These are phyloP conservation scores for Fusarium gaditjirri DNA, from an alignment of 2,329 filamentous ascomycete species.

Conservation along the genomic window DNA sequence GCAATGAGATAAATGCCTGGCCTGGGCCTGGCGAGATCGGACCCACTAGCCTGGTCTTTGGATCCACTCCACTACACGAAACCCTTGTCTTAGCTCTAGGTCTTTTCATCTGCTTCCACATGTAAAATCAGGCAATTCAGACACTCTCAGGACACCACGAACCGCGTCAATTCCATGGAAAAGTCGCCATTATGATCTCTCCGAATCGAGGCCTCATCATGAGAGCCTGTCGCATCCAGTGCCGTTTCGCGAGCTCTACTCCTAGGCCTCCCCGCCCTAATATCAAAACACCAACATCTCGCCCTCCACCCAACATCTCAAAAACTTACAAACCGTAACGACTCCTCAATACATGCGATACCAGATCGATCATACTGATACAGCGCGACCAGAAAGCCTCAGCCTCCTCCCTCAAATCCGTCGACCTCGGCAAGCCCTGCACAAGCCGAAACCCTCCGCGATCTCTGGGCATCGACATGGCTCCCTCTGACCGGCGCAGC, in stretches of 20 bases:
- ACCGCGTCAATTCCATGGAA: constrained; percentile 13
- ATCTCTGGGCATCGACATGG: constrained; percentile 54
- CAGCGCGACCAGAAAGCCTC: constrained; percentile 25
- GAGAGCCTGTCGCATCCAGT: constrained; percentile 34
- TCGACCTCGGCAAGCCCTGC: constrained; percentile 31
- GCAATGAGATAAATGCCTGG: constrained; percentile 19
- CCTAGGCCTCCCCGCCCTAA: constrained; percentile 38
- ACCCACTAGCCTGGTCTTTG: constrained; percentile 25
- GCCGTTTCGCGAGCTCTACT: constrained; percentile 47
- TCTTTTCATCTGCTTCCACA: constrained; percentile 24
- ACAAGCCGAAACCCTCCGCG: constrained; percentile 49
- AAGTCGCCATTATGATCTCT: constrained; percentile 46
- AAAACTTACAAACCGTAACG: constrained; percentile 49
- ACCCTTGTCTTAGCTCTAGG: constrained; percentile 11
- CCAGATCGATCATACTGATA: constrained; percentile 10
- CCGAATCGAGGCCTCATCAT: constrained; percentile 42
- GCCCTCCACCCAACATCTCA: constrained; percentile 39
- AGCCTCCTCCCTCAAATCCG: constrained; percentile 7
- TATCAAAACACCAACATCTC: constrained; percentile 30
- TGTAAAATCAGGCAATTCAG: constrained; percentile 12
- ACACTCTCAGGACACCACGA: not conserved
- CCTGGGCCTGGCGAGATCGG: constrained; percentile 1
- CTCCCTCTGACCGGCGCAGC: constrained; percentile 59
- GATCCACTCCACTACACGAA: constrained; percentile 38
- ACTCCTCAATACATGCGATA: not conserved